These are phyloP conservation scores for Epichloe sp. DNA, from an alignment of 2,329 filamentous ascomycete genomes.

Conservation along the genomic window DNA sequence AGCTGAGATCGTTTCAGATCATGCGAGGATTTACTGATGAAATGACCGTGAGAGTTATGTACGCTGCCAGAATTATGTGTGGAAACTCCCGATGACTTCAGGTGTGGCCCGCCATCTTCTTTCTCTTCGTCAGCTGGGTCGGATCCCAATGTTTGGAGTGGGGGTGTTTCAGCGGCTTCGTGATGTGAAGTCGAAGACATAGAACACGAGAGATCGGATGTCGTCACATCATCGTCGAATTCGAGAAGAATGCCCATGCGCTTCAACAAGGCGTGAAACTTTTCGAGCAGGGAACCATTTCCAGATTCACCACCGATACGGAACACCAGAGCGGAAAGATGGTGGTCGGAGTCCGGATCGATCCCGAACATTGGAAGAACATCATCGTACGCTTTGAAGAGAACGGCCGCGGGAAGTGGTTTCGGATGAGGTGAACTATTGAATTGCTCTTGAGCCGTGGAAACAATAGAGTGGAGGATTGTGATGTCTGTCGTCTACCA, in stretches of 20 bases:
- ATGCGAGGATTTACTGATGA: not conserved
- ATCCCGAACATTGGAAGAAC: constrained; percentile 59
- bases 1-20: not conserved
- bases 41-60: not conserved
- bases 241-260: constrained; percentile 62
- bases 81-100: not conserved
- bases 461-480: constrained; percentile 64
- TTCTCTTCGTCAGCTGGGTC: not conserved
- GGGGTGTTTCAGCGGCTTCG: not conserved
- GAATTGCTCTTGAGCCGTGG: constrained; percentile 53
- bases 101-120: not conserved
- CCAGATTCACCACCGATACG: constrained; percentile 57
- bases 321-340: constrained; percentile 67
- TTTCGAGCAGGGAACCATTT: constrained; percentile 46
- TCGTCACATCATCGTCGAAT: constrained; percentile 29
- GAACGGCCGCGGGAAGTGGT: constrained; percentile 57
- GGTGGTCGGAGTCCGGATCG: constrained; percentile 58
- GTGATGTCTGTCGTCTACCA: constrained; percentile 52
- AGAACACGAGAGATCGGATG: not conserved
- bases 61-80: not conserved
- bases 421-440: constrained; percentile 44
- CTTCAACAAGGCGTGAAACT: constrained; percentile 54
- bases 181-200: not conserved
- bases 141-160: not conserved
- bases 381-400: constrained; percentile 71